These are phyloP conservation scores for Silene latifolia DNA, from an alignment of 148 eudicot species.

Conservation along the genomic window DNA sequence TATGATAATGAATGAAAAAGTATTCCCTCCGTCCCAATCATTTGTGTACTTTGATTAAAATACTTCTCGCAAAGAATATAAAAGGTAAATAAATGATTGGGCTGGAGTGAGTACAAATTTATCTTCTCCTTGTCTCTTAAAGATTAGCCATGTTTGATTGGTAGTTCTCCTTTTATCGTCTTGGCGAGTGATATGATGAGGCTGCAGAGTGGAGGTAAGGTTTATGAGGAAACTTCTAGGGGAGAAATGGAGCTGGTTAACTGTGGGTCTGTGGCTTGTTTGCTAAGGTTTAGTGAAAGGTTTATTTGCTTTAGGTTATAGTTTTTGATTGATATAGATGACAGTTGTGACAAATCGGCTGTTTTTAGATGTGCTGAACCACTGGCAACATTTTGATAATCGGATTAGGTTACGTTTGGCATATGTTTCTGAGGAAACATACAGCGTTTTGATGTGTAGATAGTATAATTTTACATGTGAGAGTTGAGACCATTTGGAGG, in stretches of 20 bases:
- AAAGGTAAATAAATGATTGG: too few relatives aligned
- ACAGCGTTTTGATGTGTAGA: neutral
- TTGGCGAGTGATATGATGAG: neutral
- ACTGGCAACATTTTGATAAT: conserved; percentile 2
- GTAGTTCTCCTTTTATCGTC: neutral
- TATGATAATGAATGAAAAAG: neutral
- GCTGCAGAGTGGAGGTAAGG: neutral
- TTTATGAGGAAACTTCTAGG: neutral
- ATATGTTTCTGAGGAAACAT: neutral
- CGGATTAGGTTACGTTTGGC: neutral
- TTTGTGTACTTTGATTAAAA: too few relatives aligned
- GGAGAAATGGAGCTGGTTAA: neutral
- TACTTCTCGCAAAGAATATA: too few relatives aligned
- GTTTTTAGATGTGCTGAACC: neutral
- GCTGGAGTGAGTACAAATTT: too few relatives aligned
- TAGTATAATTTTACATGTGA: neutral
- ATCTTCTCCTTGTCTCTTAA: too few relatives aligned
- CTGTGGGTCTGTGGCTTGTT: neutral
- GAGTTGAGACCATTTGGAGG: neutral
- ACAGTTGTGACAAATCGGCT: neutral
- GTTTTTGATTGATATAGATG: neutral
- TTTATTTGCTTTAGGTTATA: neutral
- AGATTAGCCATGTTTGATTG: too few relatives aligned
- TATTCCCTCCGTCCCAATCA: too few relatives aligned
- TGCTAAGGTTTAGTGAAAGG: neutral